Evolutionary conservation across 1,139 yeast species (phyloP).

Genomic region (Yamadazyma dushanensis): DNA sequence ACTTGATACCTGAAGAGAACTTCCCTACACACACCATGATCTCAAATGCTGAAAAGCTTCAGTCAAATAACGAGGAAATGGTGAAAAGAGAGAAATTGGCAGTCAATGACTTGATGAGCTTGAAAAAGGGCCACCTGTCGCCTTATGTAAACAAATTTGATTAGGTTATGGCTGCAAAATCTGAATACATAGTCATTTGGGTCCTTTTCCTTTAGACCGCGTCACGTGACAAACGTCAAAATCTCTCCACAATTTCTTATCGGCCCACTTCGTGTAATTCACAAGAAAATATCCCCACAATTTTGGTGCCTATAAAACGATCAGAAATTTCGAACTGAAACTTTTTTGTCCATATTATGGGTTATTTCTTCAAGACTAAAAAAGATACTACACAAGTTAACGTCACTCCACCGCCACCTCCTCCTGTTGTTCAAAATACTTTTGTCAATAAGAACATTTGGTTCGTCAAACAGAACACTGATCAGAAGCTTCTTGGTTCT

Average conservation of each 20-base stretch:
- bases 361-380: conserved; percentile 12
- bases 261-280: not conserved
- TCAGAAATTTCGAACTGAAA: not conserved
- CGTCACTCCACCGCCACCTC: conserved; percentile 1
- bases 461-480: conserved; percentile 14
- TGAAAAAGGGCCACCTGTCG: conserved; percentile 16
- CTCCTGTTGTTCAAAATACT: conserved; percentile 1
- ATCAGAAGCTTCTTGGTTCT: conserved; percentile 18
- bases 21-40: conserved; percentile 20
- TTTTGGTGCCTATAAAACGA: not conserved
- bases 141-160: conserved; percentile 1
- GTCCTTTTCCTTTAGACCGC: no score
- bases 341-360: conserved; percentile 10
- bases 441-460: conserved; percentile 14
- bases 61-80: conserved; percentile 19
- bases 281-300: conserved; percentile 3
- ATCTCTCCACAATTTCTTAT: conserved; percentile 2
- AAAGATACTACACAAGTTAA: conserved; percentile 1
- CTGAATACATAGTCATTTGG: no score
- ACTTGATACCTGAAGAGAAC: conserved; percentile 29
- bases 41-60: conserved; percentile 8
- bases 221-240: no score
- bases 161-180: no score
- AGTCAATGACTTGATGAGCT: conserved; percentile 36
- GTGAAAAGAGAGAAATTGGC: conserved; percentile 37